Percentiles rank a stretch among this genome's conserved stretches.
These are phyloP conservation scores for Xylaria flabelliformis DNA, from an alignment of 495 filamentous ascomycete species.

Conservation along the genomic window DNA sequence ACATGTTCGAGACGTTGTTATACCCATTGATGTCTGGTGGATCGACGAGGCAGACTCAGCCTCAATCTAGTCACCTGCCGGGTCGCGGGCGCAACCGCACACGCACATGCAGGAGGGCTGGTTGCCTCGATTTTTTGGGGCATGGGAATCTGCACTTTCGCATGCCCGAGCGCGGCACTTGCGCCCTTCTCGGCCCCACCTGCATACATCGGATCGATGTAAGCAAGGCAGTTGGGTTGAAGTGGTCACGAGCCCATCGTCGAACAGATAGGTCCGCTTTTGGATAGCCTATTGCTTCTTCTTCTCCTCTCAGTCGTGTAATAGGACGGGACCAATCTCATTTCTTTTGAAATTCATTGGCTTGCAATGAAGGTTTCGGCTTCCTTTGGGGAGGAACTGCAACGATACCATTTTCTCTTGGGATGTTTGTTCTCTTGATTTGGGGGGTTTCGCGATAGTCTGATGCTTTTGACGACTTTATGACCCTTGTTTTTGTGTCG, in stretches of 20 bases:
- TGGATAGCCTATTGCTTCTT: background rate
- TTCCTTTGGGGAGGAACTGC: background rate
- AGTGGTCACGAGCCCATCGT: constrained; percentile 12
- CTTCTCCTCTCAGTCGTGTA: constrained; percentile 16
- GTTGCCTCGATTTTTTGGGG: constrained; percentile 25
- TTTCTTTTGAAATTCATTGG: constrained; percentile 6
- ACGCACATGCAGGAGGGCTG: constrained; percentile 23
- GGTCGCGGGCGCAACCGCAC: constrained; percentile 16
- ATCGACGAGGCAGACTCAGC: constrained; percentile 26
- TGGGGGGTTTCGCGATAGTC: background rate
- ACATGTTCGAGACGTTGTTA: background rate
- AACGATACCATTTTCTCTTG: background rate
- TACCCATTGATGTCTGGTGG: constrained; percentile 20
- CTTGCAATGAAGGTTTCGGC: background rate
- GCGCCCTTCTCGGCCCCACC: constrained; percentile 17
- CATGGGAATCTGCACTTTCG: constrained; percentile 19
- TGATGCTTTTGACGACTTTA: constrained; percentile 16
- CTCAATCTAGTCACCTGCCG: constrained; percentile 21
- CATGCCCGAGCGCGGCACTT: constrained; percentile 23
- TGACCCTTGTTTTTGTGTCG: constrained; percentile 1
- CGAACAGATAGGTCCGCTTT: background rate
- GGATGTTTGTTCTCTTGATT: background rate
- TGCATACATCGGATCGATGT: constrained; percentile 21
- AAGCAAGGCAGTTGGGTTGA: constrained; percentile 4
- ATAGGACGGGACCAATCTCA: background rate